phyloP scores from a whole-genome alignment of 192 early-diverging fungal species.

The Backusella luteola region DNA sequence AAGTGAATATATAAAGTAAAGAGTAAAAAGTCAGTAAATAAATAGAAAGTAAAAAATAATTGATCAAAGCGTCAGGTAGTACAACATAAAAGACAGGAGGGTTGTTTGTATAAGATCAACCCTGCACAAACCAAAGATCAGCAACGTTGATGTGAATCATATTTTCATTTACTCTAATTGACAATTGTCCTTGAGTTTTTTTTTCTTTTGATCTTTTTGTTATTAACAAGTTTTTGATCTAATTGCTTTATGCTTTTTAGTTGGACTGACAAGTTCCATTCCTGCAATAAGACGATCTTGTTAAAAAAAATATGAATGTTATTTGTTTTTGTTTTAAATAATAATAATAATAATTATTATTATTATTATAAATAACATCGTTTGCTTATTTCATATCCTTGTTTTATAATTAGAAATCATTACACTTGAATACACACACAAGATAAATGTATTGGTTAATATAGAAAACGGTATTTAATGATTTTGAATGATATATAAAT shows the following conservation, averaged over 20 bases:
- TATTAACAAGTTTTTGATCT: background rate
- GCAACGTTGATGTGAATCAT: conserved; percentile 1
- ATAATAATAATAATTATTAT: background rate
- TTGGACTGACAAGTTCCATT: background rate
- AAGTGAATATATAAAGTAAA: background rate
- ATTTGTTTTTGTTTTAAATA: background rate
- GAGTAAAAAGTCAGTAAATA: background rate
- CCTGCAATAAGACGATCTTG: conserved; percentile 7
- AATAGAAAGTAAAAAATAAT: conserved; percentile 1
- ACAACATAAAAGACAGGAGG: background rate
- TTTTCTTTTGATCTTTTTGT: background rate
- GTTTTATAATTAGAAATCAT: background rate
- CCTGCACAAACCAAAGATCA: background rate
- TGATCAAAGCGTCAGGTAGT: background rate
- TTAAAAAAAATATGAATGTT: background rate
- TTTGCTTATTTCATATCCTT: background rate
- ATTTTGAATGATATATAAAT: background rate
- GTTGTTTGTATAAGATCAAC: conserved; percentile 3
- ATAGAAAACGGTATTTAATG: background rate
- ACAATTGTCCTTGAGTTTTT: conserved; percentile 10
- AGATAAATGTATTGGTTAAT: background rate
- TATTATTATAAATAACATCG: background rate
- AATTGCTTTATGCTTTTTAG: background rate
- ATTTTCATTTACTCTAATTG: conserved; percentile 18
- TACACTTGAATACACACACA: background rate